Evolutionary conservation across 164 flowering plant genomes (phyloP).

Genomic region (Macadamia tetraphylla): DNA sequence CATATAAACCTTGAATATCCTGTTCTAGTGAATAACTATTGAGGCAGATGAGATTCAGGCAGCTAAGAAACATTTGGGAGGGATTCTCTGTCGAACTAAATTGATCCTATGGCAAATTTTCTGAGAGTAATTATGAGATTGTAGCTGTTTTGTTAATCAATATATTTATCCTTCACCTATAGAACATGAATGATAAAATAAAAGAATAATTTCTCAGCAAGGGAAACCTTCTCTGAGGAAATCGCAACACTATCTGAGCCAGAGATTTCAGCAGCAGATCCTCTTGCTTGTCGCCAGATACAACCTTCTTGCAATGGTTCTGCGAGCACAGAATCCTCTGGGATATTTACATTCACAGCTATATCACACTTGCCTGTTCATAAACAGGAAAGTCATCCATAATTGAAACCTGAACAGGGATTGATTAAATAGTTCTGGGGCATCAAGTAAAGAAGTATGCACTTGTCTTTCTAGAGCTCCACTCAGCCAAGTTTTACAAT

Average conservation of each 20-base stretch:
- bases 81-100: too few relatives aligned
- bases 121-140: too few relatives aligned
- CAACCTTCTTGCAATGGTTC: constrained; percentile 67
- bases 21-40: too few relatives aligned
- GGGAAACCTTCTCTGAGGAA: constrained; percentile 52
- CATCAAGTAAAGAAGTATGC: too few relatives aligned
- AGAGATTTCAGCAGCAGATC: constrained; percentile 61
- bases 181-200: neutral
- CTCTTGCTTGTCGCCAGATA: constrained; percentile 89
- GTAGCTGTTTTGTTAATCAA: too few relatives aligned
- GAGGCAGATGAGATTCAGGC: too few relatives aligned
- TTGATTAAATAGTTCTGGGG: neutral
- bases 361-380: constrained; percentile 60
- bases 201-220: neutral
- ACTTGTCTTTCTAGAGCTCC: neutral
- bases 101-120: too few relatives aligned
- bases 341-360: constrained; percentile 49
- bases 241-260: constrained; percentile 30
- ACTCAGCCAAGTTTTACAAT: too few relatives aligned
- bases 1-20: too few relatives aligned
- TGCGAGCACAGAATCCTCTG: constrained; percentile 59
- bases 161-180: too few relatives aligned
- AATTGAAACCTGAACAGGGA: neutral
- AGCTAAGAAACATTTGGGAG: too few relatives aligned
- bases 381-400: neutral